Evolutionary conservation across 768 basidiomycete genomes (phyloP).

Genomic region (Dictyophora rubrovolvata): DNA sequence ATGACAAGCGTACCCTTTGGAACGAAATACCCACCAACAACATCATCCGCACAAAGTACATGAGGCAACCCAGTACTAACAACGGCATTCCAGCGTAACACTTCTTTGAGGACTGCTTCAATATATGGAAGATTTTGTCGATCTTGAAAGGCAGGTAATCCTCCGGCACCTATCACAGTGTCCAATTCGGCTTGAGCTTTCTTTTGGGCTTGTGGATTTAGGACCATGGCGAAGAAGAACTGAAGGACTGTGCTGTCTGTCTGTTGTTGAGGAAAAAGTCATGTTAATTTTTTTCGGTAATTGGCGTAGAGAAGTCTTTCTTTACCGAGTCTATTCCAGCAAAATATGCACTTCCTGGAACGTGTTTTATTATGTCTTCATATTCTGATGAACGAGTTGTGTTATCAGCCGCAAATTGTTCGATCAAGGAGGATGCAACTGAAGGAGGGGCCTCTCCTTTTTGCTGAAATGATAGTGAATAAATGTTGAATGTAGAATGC

Average conservation of each 20-base stretch:
- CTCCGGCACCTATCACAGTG: constrained; percentile 8
- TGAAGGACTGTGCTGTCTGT: neutral
- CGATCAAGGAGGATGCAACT: neutral
- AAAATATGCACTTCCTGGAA: neutral
- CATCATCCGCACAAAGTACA: constrained; percentile 2
- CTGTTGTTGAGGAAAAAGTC: neutral
- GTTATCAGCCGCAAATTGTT: neutral
- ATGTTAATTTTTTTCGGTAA: too few relatives aligned
- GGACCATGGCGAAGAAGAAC: constrained; percentile 9
- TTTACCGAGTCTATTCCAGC: neutral
- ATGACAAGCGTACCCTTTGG: constrained; percentile 3
- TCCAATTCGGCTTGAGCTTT: constrained; percentile 9
- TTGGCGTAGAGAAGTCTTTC: neutral
- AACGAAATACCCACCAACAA: constrained; percentile 1
- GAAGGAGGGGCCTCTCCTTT: neutral
- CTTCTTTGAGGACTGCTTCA: constrained; percentile 19
- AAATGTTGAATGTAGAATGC: too few relatives aligned
- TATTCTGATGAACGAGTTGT: neutral
- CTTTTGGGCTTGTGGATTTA: constrained; percentile 5
- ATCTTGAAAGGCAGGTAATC: constrained; percentile 21
- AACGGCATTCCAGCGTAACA: constrained; percentile 21
- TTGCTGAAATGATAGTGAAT: too few relatives aligned
- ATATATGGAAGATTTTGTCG: constrained; percentile 13
- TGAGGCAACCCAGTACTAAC: constrained; percentile 1
- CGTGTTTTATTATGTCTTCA: neutral